Percentiles rank a stretch among this genome's conserved stretches.
phyloP scores from a whole-genome alignment of 371 early-diverging fungal species.

The Syncephalastrum monosporum region DNA sequence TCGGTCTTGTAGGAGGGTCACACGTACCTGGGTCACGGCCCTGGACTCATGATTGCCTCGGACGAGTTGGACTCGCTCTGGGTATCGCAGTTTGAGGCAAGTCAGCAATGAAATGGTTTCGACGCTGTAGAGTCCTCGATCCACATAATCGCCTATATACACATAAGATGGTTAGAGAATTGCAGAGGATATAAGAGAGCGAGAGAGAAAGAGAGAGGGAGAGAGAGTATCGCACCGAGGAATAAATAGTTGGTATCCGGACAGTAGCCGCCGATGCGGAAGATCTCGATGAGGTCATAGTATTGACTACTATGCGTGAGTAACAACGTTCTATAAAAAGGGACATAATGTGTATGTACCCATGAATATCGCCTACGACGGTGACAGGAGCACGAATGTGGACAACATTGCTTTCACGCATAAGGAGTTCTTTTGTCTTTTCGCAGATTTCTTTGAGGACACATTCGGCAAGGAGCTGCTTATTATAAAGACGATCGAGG shows the following conservation, averaged over 20 bases:
- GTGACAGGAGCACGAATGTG: constrained; percentile 88
- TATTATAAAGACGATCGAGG: constrained; percentile 67
- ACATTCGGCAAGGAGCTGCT: constrained; percentile 82
- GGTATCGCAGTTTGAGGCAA: constrained; percentile 90
- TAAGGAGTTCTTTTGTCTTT: constrained; percentile 82
- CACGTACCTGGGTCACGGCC: constrained; percentile 79
- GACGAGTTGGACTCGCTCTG: constrained; percentile 88
- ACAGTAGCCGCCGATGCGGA: constrained; percentile 90
- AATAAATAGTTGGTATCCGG: constrained; percentile 96
- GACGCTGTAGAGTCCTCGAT: constrained; percentile 93
- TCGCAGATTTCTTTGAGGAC: constrained; percentile 89
- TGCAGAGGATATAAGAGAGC: background rate
- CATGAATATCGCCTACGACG: constrained; percentile 96
- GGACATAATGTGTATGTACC: constrained; percentile 44
- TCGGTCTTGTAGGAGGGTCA: background rate
- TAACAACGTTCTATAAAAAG: background rate
- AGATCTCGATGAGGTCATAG: constrained; percentile 94
- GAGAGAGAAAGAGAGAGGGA: background rate
- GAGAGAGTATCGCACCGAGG: constrained; percentile 58
- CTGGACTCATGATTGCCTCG: constrained; percentile 98
- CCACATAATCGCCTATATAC: constrained; percentile 92
- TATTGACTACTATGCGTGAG: constrained; percentile 75
- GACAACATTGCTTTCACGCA: constrained; percentile 90
- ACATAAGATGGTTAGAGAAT: background rate
- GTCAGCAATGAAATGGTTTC: constrained; percentile 92